These are phyloP conservation scores for Saccharomyces jurei DNA, from an alignment of 805 yeast genomes.

Conservation along the genomic window DNA sequence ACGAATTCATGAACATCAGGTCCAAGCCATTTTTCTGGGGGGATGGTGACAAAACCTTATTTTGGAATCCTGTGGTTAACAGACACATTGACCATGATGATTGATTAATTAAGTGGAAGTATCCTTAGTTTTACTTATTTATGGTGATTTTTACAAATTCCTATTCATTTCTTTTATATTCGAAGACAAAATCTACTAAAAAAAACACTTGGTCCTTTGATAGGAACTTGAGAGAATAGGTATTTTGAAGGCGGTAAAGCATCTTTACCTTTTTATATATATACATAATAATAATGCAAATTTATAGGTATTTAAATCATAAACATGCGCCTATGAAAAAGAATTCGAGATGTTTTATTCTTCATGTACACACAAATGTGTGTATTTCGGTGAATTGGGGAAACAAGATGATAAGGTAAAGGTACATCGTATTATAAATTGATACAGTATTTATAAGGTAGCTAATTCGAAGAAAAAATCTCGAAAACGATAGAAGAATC, in stretches of 20 bases:
- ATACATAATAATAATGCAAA: not conserved
- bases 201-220: not conserved
- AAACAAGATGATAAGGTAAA: not conserved
- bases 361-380: not conserved
- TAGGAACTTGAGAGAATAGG: not conserved
- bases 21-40: constrained; percentile 93
- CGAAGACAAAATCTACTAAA: not conserved
- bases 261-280: not conserved
- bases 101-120: not conserved
- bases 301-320: not conserved
- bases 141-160: not conserved
- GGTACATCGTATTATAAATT: not conserved
- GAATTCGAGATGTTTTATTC: not conserved
- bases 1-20: constrained; percentile 89
- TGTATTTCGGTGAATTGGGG: not conserved
- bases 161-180: not conserved
- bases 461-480: not conserved
- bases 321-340: not conserved
- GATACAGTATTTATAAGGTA: not conserved
- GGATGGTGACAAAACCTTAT: constrained; percentile 92
- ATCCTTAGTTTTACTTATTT: not conserved
- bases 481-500: not conserved
- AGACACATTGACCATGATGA: constrained; percentile 54
- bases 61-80: constrained; percentile 93
- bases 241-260: not conserved